These are phyloP conservation scores for Ophiognomonia clavigignenti-juglandacearum DNA, from an alignment of 2,329 filamentous ascomycete genomes.

Conservation along the genomic window DNA sequence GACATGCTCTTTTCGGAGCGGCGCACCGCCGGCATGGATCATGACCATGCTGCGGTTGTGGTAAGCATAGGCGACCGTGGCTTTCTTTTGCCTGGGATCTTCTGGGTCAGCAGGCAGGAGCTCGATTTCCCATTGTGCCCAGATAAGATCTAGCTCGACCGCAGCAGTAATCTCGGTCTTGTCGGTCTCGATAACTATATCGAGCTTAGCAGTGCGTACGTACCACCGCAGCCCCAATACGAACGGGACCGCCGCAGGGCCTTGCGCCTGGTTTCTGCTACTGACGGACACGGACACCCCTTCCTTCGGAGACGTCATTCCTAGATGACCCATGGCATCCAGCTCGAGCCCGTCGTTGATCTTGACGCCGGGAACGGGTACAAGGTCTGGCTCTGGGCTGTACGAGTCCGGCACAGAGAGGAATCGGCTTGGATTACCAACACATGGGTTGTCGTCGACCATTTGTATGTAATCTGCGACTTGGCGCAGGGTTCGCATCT, in stretches of 20 bases:
- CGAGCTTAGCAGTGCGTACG: background rate
- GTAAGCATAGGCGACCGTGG: background rate
- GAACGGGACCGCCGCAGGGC: background rate
- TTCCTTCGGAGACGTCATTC: background rate
- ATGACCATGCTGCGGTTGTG: background rate
- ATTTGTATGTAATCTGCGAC: background rate
- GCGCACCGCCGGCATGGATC: background rate
- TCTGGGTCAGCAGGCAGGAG: background rate
- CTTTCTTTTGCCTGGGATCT: background rate
- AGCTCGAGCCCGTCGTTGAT: background rate
- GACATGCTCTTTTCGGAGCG: background rate
- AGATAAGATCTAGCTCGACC: background rate
- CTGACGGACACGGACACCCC: background rate
- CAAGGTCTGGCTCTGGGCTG: background rate
- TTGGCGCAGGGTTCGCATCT: background rate
- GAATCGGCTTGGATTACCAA: background rate
- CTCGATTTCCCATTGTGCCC: background rate
- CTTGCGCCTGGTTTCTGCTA: background rate
- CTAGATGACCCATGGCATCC: background rate
- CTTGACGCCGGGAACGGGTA: background rate
- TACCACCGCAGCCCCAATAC: background rate
- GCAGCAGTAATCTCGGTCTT: background rate
- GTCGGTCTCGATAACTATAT: background rate
- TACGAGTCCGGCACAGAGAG: background rate
- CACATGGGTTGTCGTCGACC: background rate